These are phyloP conservation scores for Candida methanosorbosa DNA, from an alignment of 805 yeast species.

Conservation along the genomic window DNA sequence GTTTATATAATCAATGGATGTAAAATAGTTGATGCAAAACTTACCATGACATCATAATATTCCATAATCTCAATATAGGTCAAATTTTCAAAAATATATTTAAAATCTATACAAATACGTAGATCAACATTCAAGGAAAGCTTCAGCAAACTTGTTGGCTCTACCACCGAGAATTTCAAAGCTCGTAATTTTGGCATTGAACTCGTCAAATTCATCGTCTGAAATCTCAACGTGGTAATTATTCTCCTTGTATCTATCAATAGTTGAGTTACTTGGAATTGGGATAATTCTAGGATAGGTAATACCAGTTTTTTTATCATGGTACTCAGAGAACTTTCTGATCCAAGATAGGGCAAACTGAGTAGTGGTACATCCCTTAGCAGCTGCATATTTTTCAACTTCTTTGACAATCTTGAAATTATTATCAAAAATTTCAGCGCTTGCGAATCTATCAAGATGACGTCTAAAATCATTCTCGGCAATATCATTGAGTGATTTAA, in stretches of 20 bases:
- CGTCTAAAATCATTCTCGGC: slow-evolving; percentile 49
- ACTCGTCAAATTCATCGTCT: slow-evolving; percentile 47
- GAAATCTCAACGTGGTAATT: slow-evolving; percentile 36
- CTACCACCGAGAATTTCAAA: slow-evolving; percentile 41
- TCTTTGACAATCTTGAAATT: slow-evolving; percentile 43
- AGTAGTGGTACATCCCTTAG: slow-evolving; percentile 40
- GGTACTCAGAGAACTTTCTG: slow-evolving; percentile 28
- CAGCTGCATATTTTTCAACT: slow-evolving; percentile 41
- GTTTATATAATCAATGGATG: no score
- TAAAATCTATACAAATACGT: no score
- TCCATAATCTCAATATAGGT: no score
- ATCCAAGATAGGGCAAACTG: slow-evolving; percentile 70
- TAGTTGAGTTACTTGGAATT: slow-evolving; percentile 69
- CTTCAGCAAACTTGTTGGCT: slow-evolving; percentile 10
- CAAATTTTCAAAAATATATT: no score
- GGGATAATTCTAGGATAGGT: slow-evolving; percentile 53
- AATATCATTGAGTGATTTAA: slow-evolving; percentile 37
- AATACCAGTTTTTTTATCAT: slow-evolving; percentile 39
- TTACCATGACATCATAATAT: no score
- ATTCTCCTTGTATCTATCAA: slow-evolving; percentile 54
- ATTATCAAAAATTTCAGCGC: slow-evolving; percentile 38
- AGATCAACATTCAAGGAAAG: neutral
- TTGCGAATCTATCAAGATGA: slow-evolving; percentile 46
- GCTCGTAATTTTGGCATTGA: slow-evolving; percentile 22
- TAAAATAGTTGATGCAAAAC: no score